A percentile compares a stretch with the other conserved stretches of the same genome.
phyloP scores from a whole-genome alignment of 2,329 filamentous ascomycete species.

The Daldinia sp. region DNA sequence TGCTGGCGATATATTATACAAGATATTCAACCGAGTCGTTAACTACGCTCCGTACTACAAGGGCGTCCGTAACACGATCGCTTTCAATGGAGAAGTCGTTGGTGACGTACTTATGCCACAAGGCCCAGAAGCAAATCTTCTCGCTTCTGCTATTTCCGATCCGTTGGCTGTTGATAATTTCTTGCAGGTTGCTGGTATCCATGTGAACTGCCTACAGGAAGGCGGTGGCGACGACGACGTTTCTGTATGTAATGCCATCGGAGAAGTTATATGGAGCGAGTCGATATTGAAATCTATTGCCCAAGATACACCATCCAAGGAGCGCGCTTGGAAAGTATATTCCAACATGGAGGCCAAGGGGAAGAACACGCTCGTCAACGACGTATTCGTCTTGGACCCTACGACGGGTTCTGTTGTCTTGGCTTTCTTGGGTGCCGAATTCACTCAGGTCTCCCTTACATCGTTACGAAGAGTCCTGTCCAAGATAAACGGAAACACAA shows the following conservation, averaged over 20 bases:
- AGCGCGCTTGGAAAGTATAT: slow-evolving; percentile 14
- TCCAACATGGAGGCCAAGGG: slow-evolving; percentile 19
- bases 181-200: slow-evolving; percentile 49
- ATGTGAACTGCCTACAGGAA: slow-evolving; percentile 47
- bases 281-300: slow-evolving; percentile 2
- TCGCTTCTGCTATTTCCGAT: slow-evolving; percentile 3
- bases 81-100: slow-evolving; percentile 12
- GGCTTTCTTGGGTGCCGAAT: slow-evolving; percentile 33
- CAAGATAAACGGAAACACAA: slow-evolving; percentile 30
- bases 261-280: slow-evolving; percentile 31
- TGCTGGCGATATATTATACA: slow-evolving; percentile 21
- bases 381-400: slow-evolving; percentile 38
- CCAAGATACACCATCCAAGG: slow-evolving; percentile 10
- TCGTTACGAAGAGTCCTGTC: slow-evolving; percentile 34
- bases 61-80: slow-evolving; percentile 12
- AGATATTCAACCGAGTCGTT: slow-evolving; percentile 22
- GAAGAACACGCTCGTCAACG: slow-evolving; percentile 29
- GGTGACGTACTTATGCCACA: slow-evolving; percentile 15
- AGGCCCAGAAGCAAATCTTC: slow-evolving; percentile 1
- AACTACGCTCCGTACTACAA: slow-evolving; percentile 19
- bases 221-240: slow-evolving; percentile 33
- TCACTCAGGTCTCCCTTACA: slow-evolving; percentile 32
- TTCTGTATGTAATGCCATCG: slow-evolving; percentile 39
- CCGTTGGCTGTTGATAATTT: slow-evolving; percentile 44
- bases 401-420: slow-evolving; percentile 19